phyloP scores from a whole-genome alignment of 23 red algal genomes.

The Cyanidioschyzon merolae region DNA sequence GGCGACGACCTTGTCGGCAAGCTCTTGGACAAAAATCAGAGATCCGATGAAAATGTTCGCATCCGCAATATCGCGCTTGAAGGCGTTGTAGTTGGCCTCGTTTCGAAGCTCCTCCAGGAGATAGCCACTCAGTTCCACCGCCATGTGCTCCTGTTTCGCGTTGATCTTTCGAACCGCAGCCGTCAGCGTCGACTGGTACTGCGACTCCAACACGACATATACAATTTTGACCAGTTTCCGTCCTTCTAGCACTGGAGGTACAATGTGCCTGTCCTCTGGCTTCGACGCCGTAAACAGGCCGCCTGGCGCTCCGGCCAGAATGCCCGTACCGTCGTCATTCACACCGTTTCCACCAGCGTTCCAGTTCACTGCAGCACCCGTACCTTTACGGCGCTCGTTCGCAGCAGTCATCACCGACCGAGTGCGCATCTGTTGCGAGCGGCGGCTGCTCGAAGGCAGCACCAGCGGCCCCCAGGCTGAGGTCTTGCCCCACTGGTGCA shows the following conservation, averaged over 20 bases:
- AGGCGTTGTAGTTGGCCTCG: slow-evolving; percentile 59
- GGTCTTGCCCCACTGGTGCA: too few relatives aligned
- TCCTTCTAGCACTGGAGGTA: slow-evolving; percentile 13
- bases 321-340: not conserved
- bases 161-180: slow-evolving; percentile 73
- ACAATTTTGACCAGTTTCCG: slow-evolving; percentile 80
- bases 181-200: slow-evolving; percentile 90
- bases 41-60: slow-evolving; percentile 97
- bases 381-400: too few relatives aligned
- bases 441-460: too few relatives aligned
- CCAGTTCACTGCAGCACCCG: too few relatives aligned
- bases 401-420: too few relatives aligned
- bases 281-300: slow-evolving; percentile 75
- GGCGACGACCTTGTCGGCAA: slow-evolving; percentile 78
- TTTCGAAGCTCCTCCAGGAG: slow-evolving; percentile 82
- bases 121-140: slow-evolving; percentile 72
- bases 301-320: not conserved
- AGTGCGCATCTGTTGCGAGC: too few relatives aligned
- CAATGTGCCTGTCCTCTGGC: slow-evolving; percentile 65
- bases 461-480: too few relatives aligned
- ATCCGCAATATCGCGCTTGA: slow-evolving; percentile 67
- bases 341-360: not conserved
- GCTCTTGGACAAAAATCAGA: slow-evolving; percentile 97
- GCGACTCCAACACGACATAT: slow-evolving; percentile 92
- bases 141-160: slow-evolving; percentile 34